A percentile compares a stretch with the other conserved stretches of the same genome.
Evolutionary conservation across 805 yeast genomes (phyloP).

Genomic region (Sporopachydermia quercuum): DNA sequence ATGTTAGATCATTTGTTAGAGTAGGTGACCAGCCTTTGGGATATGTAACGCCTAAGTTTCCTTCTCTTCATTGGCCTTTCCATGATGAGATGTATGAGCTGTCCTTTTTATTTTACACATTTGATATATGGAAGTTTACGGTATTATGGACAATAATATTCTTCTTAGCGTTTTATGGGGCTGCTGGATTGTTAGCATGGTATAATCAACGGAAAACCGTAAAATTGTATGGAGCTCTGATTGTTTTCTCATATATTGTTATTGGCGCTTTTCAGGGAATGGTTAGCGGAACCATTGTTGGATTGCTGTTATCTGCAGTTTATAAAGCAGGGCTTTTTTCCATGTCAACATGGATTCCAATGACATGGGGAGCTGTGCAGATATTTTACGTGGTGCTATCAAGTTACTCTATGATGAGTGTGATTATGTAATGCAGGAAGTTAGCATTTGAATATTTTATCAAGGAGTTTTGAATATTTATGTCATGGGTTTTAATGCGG

Average conservation of each 20-base stretch:
- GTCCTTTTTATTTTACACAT: conserved; percentile 49
- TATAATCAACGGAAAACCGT: conserved; percentile 28
- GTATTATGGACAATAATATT: conserved; percentile 67
- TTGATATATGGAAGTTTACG: conserved; percentile 75
- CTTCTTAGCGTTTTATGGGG: conserved; percentile 43
- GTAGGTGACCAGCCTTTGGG: conserved; percentile 53
- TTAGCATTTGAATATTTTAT: no score
- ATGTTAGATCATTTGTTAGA: background rate
- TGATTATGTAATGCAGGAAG: conserved; percentile 25
- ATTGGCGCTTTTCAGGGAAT: conserved; percentile 54
- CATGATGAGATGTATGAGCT: conserved; percentile 24
- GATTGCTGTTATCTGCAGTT: conserved; percentile 57
- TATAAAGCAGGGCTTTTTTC: conserved; percentile 69
- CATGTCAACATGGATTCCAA: conserved; percentile 94
- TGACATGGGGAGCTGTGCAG: conserved; percentile 61
- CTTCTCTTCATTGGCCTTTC: conserved; percentile 66
- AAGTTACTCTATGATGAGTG: conserved; percentile 44
- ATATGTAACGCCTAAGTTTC: conserved; percentile 64
- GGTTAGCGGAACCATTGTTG: conserved; percentile 61
- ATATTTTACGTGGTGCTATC: conserved; percentile 52
- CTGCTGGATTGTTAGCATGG: conserved; percentile 51
- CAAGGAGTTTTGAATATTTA: no score
- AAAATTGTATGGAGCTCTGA: conserved; percentile 20
- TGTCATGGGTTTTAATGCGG: no score
- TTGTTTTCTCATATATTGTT: conserved; percentile 31